Percentiles rank a stretch among this genome's conserved stretches.
Conservation (phyloP, 1,284 basidiomycete genomes). For the Malassezia slooffiae region DNA sequence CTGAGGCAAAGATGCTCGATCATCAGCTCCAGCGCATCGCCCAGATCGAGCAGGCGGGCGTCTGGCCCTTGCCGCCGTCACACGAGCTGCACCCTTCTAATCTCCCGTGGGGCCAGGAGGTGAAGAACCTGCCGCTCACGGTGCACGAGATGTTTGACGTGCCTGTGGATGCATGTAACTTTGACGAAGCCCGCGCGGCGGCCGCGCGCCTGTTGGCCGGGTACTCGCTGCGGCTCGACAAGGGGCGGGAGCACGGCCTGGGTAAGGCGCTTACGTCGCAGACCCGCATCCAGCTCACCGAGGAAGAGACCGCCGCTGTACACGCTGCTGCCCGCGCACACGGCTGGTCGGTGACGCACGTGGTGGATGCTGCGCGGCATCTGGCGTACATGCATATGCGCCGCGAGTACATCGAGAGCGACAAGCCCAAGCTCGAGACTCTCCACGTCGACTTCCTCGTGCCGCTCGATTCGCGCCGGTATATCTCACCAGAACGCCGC, state of each 20-base stretch:
- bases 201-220: not conserved
- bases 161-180: conserved; percentile 3
- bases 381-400: conserved; percentile 15
- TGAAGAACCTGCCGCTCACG: not conserved
- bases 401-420: conserved; percentile 8
- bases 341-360: conserved; percentile 11
- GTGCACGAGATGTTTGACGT: conserved; percentile 10
- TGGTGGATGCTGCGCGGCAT: conserved; percentile 15
- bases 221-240: conserved; percentile 4
- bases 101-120: conserved; percentile 9
- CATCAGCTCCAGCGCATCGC: conserved; percentile 2
- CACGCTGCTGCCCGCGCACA: conserved; percentile 1
- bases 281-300: not conserved
- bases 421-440: conserved; percentile 2
- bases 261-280: conserved; percentile 2
- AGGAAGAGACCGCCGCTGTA: conserved; percentile 6
- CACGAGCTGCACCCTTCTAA: conserved; percentile 4
- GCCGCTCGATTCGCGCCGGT: conserved; percentile 4
- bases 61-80: not conserved
- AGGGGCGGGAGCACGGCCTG: not conserved
- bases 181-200: not conserved
- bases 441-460: conserved; percentile 12
- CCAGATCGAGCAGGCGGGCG: not conserved
- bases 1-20: conserved; percentile 1
- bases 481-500: too few relatives aligned